Evolutionary conservation across 768 basidiomycete genomes (phyloP).

Genomic region (Termitomyces sp.): DNA sequence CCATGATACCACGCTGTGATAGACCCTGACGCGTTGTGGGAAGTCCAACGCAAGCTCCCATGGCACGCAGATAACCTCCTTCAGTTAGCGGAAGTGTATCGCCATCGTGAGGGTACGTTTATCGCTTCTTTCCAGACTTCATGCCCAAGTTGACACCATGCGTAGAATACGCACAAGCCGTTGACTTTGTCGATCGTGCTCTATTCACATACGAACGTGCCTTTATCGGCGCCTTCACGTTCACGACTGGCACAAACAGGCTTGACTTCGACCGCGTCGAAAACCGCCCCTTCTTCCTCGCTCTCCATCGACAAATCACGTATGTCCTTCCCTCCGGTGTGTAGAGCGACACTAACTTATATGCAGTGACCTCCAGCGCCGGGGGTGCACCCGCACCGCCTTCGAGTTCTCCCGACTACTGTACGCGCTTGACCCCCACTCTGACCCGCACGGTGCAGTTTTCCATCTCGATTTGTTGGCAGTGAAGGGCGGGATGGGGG

Average conservation of each 20-base stretch:
- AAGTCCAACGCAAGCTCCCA: conserved; percentile 68
- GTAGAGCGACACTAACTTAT: background rate
- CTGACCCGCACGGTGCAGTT: conserved; percentile 84
- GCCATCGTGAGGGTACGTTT: conserved; percentile 76
- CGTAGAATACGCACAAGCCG: conserved; percentile 74
- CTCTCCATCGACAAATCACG: conserved; percentile 78
- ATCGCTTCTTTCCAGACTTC: too few relatives aligned
- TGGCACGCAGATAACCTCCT: conserved; percentile 94
- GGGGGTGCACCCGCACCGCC: conserved; percentile 84
- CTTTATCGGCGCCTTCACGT: conserved; percentile 81
- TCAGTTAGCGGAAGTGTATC: conserved; percentile 78
- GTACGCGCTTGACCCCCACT: conserved; percentile 76
- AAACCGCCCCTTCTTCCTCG: conserved; percentile 90
- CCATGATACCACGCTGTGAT: background rate
- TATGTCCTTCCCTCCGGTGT: conserved; percentile 29
- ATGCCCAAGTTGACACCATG: background rate
- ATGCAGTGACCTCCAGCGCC: conserved; percentile 72
- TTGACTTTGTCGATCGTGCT: conserved; percentile 89
- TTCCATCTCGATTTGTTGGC: conserved; percentile 84
- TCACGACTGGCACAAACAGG: conserved; percentile 74
- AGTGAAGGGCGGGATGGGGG: conserved; percentile 69
- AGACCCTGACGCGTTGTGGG: conserved; percentile 80
- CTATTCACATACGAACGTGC: conserved; percentile 91
- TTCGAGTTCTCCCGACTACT: conserved; percentile 91
- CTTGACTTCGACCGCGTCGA: conserved; percentile 90